These are phyloP conservation scores for Thymus quinquecostatus DNA, from an alignment of 257 asterid genomes.

Conservation along the genomic window DNA sequence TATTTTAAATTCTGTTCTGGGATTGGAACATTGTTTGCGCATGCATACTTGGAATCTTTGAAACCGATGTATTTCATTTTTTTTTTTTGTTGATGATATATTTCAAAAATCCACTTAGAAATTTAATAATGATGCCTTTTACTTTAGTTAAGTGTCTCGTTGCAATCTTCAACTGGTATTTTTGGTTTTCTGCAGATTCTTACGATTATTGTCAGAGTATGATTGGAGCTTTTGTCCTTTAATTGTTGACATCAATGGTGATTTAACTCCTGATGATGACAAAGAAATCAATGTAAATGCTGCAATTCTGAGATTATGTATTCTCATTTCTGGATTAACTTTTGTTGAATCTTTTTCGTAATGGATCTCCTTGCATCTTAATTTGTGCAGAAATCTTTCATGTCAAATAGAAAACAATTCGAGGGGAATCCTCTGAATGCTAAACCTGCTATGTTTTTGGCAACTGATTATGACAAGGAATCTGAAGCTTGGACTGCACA, in stretches of 20 bases:
- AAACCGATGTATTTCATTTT: not conserved
- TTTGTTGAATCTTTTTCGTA: slow-evolving; percentile 9
- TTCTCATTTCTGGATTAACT: slow-evolving; percentile 11
- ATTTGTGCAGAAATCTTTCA: slow-evolving; percentile 62
- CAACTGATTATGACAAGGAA: slow-evolving; percentile 76
- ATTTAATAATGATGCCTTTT: not conserved
- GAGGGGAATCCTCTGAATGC: slow-evolving; percentile 47
- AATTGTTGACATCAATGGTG: slow-evolving; percentile 82
- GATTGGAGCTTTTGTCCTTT: slow-evolving; percentile 92
- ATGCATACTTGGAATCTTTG: slow-evolving; percentile 4
- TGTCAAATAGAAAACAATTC: slow-evolving; percentile 60
- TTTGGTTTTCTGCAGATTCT: slow-evolving; percentile 63
- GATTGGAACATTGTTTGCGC: not conserved
- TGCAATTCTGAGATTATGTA: slow-evolving; percentile 9
- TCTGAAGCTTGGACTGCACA: slow-evolving; percentile 90
- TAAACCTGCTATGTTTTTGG: slow-evolving; percentile 79
- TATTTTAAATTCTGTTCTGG: not conserved
- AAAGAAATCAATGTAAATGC: slow-evolving; percentile 74
- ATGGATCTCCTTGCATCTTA: slow-evolving; percentile 29
- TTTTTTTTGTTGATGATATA: not conserved
- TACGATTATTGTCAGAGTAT: slow-evolving; percentile 74
- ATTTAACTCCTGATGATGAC: slow-evolving; percentile 70
- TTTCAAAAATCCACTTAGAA: not conserved
- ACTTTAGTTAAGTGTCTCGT: slow-evolving; percentile 18
- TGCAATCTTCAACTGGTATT: slow-evolving; percentile 1